Percentiles rank a stretch among this genome's conserved stretches.
Evolutionary conservation across 2,329 filamentous ascomycete species (phyloP).

Genomic region (Nothophoma quercina): DNA sequence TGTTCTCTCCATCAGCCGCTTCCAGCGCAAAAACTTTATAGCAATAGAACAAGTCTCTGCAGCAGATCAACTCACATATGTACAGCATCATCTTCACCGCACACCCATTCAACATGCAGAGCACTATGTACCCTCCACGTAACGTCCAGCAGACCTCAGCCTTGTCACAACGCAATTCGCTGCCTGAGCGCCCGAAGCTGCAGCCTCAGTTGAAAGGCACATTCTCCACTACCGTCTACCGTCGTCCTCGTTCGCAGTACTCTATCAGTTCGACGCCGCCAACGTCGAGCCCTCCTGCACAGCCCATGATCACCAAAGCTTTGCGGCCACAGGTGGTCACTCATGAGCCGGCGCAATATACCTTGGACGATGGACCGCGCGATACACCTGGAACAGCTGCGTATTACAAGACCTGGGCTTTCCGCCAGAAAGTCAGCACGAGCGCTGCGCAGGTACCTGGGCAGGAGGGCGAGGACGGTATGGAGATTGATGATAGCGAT

Average conservation of each 20-base stretch:
- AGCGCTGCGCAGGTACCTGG: background rate
- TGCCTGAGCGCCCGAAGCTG: background rate
- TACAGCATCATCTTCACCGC: background rate
- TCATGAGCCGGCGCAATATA: background rate
- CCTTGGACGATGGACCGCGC: background rate
- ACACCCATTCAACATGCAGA: background rate
- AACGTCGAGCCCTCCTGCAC: background rate
- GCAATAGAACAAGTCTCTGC: background rate
- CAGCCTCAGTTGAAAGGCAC: background rate
- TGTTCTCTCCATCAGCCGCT: no score
- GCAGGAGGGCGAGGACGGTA: background rate
- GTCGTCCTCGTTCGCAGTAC: background rate
- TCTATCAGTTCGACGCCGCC: background rate
- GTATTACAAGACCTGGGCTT: constrained; percentile 20
- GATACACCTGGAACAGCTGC: constrained; percentile 10
- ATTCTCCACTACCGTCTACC: background rate
- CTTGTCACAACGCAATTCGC: background rate
- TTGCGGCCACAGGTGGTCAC: background rate
- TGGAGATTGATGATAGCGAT: background rate
- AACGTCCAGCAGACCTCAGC: background rate
- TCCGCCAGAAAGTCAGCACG: constrained; percentile 5
- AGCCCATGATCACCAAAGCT: background rate
- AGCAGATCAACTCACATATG: background rate
- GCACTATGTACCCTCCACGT: background rate
- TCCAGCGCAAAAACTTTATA: background rate